These are phyloP conservation scores for Dothideomycetes sp. DNA, from an alignment of 2,329 filamentous ascomycete genomes.

Conservation along the genomic window DNA sequence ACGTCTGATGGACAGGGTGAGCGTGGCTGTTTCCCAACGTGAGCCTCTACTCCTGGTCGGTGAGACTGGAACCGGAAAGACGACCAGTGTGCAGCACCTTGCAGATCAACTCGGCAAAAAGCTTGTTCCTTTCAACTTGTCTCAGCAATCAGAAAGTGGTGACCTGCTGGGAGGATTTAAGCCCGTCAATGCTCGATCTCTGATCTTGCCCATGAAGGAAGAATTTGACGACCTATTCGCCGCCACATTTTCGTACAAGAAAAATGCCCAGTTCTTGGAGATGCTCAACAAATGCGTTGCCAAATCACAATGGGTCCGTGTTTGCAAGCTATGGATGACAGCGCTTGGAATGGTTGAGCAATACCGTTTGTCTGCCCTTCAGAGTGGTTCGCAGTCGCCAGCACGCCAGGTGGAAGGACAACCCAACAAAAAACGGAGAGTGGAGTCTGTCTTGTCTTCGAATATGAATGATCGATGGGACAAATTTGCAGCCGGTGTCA, in stretches of 20 bases:
- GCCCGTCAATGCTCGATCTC: slow-evolving; percentile 77
- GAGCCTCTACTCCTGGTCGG: slow-evolving; percentile 93
- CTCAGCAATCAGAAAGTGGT: slow-evolving; percentile 95
- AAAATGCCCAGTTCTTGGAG: slow-evolving; percentile 78
- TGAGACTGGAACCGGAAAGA: slow-evolving; percentile 97
- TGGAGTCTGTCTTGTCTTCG: slow-evolving; percentile 40
- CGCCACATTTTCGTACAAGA: slow-evolving; percentile 74
- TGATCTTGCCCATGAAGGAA: slow-evolving; percentile 83
- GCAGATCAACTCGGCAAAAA: slow-evolving; percentile 75
- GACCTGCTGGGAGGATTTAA: slow-evolving; percentile 95
- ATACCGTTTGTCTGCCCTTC: slow-evolving; percentile 20
- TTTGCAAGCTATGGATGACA: slow-evolving; percentile 78
- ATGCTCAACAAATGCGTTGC: slow-evolving; percentile 69
- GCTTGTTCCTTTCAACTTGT: slow-evolving; percentile 86
- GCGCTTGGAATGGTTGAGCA: slow-evolving; percentile 78
- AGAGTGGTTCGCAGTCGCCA: slow-evolving; percentile 12
- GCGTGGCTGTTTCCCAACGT: slow-evolving; percentile 67
- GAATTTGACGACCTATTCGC: slow-evolving; percentile 86
- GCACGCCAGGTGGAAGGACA: slow-evolving; percentile 44
- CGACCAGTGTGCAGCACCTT: slow-evolving; percentile 86
- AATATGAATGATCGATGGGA: slow-evolving; percentile 58
- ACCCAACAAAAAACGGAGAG: slow-evolving; percentile 59
- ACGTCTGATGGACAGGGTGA: slow-evolving; percentile 77
- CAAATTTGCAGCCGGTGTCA: slow-evolving; percentile 60
- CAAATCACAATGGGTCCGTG: slow-evolving; percentile 76